Evolutionary conservation across 2,329 filamentous ascomycete genomes (phyloP), one percentile per base, ranked within the genome.

Genomic region (Xylariales sp.): DNA sequence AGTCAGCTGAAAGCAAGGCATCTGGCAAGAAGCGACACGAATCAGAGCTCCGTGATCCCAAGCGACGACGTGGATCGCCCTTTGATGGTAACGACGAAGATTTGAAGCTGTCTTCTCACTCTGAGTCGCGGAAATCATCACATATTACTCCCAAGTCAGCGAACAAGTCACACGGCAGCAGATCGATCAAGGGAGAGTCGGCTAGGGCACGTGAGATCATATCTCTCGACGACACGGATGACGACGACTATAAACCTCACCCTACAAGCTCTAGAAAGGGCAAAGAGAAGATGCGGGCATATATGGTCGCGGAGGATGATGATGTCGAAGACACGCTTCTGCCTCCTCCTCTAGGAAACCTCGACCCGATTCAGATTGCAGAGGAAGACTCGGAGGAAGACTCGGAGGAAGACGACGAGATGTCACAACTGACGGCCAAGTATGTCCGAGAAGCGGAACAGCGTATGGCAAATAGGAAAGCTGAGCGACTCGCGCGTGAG

Each of bases 371-470:
- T n/a, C n/a, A n/a, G n/a, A n/a, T n/a, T n/a, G n/a, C n/a, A n/a
- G n/a, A n/a, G n/a, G n/a, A n/a, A n/a, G n/a, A n/a, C n/a, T n/a
- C n/a, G n/a, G 24, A 50, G 14, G 46, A 44, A 22, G 48, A 37
- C 31, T 49, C 24, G 7, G 51, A 1, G 53, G 31, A 54, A 20
- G 62, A 57, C 4, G 61, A 70, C 14, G n/a, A n/a, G n/a, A n/a
- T n/a, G n/a, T n/a, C n/a, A n/a, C 65, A 73, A 32, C 66, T 70
- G 7, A 69, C 71, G 14, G 63, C 59, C 27, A 63, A 66, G 37
- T 77, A 73, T 47, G 58, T 75, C 20, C 59, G 60, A 46, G 62
- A 58, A 31, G 73, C 72, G 36, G 53, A 63, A 48, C 60, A 62
- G 46, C 52, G 62, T 8, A 49, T 60, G 43, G 53, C 40, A 38